Percentiles rank a stretch among this genome's conserved stretches.
phyloP scores from a whole-genome alignment of 495 filamentous ascomycete species.

The Aspergillus taichungensis region DNA sequence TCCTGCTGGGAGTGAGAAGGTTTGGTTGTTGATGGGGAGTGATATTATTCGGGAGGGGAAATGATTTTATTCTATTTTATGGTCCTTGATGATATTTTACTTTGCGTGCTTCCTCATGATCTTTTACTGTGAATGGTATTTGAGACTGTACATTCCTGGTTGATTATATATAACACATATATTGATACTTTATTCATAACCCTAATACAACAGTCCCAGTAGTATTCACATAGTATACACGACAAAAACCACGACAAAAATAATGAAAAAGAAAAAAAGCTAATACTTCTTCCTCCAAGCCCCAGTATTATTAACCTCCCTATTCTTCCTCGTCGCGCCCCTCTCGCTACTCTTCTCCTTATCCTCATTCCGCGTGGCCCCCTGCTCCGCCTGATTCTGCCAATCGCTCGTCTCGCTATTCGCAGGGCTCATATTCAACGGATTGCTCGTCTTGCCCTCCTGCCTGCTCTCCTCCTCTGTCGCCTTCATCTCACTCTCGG shows the following conservation, averaged over 20 bases:
- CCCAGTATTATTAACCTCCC: slow-evolving; percentile 13
- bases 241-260: neutral
- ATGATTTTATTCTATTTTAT: slow-evolving; percentile 7
- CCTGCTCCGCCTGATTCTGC: slow-evolving; percentile 37
- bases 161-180: neutral
- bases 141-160: neutral
- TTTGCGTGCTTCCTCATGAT: neutral
- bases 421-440: slow-evolving; percentile 50
- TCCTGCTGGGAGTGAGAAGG: slow-evolving; percentile 34
- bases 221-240: neutral
- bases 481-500: slow-evolving; percentile 42
- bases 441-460: slow-evolving; percentile 28
- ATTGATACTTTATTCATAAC: neutral
- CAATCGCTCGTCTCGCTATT: slow-evolving; percentile 50
- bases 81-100: neutral
- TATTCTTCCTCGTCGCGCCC: slow-evolving; percentile 38
- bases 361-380: slow-evolving; percentile 33
- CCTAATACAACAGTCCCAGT: neutral
- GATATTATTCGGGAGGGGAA: slow-evolving; percentile 31
- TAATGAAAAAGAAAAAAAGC: neutral
- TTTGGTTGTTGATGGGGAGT: slow-evolving; percentile 29
- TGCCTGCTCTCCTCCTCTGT: slow-evolving; percentile 24
- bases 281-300: neutral
- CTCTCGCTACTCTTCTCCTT: slow-evolving; percentile 35
- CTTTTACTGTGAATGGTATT: neutral